Percentiles rank a stretch among this genome's conserved stretches.
Evolutionary conservation across 768 basidiomycete genomes (phyloP).

Genomic region (Suillus tomentosus): DNA sequence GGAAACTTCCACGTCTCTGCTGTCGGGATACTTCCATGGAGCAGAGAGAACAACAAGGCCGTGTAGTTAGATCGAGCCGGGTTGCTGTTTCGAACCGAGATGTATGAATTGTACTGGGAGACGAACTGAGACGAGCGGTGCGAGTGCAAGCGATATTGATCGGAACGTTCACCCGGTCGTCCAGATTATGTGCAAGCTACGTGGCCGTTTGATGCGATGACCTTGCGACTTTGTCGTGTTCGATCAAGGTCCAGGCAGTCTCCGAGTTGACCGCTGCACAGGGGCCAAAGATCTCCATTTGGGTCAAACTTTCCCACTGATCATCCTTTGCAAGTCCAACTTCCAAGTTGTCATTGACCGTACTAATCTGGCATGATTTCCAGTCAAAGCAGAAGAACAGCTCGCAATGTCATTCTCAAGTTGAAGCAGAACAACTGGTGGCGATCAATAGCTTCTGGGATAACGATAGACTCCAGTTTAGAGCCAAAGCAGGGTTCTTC

Average conservation of each 20-base stretch:
- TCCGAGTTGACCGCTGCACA: neutral
- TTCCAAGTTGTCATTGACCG: neutral
- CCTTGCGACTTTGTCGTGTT: constrained; percentile 8
- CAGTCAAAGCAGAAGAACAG: constrained; percentile 13
- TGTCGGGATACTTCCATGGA: neutral
- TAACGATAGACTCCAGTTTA: constrained; percentile 3
- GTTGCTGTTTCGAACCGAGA: neutral
- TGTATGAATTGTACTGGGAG: neutral
- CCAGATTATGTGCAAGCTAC: neutral
- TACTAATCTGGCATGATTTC: constrained; percentile 11
- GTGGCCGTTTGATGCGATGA: neutral
- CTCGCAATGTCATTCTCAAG: constrained; percentile 9
- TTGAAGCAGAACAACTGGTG: constrained; percentile 4
- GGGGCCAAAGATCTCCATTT: constrained; percentile 6
- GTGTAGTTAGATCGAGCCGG: neutral
- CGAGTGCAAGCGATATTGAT: neutral
- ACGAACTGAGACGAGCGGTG: neutral
- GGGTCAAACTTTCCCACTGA: constrained; percentile 7
- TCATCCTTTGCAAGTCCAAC: too few species aligned
- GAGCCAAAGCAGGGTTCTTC: constrained; percentile 2
- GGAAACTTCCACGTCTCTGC: neutral
- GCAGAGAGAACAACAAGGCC: neutral
- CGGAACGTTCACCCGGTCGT: neutral
- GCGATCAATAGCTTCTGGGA: constrained; percentile 7
- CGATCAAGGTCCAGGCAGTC: neutral